These are phyloP conservation scores for Phytophthora pini DNA, from an alignment of 352 stramenopile species.

Conservation along the genomic window DNA sequence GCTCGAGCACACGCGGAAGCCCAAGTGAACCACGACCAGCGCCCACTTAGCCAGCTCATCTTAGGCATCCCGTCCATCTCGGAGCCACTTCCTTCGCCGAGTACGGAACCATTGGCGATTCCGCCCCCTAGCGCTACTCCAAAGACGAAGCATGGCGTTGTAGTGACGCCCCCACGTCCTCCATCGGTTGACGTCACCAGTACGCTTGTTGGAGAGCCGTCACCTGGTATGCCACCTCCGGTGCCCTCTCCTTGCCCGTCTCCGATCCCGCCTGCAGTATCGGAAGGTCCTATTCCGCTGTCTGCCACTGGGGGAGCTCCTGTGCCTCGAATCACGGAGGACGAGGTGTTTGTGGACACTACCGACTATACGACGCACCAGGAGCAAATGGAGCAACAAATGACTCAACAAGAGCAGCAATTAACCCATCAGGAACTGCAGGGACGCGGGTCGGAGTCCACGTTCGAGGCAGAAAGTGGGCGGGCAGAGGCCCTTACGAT, in stretches of 20 bases:
- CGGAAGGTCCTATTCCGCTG: constrained; percentile 8
- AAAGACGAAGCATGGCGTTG: constrained; percentile 27
- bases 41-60: constrained; percentile 73
- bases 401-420: constrained; percentile 24
- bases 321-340: constrained; percentile 41
- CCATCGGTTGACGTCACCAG: constrained; percentile 43
- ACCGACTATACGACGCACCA: constrained; percentile 41
- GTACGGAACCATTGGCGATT: constrained; percentile 29
- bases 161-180: constrained; percentile 14
- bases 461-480: constrained; percentile 19
- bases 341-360: constrained; percentile 44
- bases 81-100: constrained; percentile 34
- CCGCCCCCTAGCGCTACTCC: constrained; percentile 8
- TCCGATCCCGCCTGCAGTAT: constrained; percentile 22
- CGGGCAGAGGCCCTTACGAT: constrained; percentile 75
- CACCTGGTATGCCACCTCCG: constrained; percentile 44
- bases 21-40: constrained; percentile 48
- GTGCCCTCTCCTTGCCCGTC: constrained; percentile 38
- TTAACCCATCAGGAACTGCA: constrained; percentile 16
- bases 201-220: constrained; percentile 49
- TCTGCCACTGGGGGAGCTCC: constrained; percentile 10
- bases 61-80: constrained; percentile 66
- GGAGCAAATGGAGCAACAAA: constrained; percentile 34
- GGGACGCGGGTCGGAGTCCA: constrained; percentile 8
- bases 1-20: constrained; percentile 43